Evolutionary conservation across 2,329 filamentous ascomycete species (phyloP).

Genomic region (Alternaria longipes): DNA sequence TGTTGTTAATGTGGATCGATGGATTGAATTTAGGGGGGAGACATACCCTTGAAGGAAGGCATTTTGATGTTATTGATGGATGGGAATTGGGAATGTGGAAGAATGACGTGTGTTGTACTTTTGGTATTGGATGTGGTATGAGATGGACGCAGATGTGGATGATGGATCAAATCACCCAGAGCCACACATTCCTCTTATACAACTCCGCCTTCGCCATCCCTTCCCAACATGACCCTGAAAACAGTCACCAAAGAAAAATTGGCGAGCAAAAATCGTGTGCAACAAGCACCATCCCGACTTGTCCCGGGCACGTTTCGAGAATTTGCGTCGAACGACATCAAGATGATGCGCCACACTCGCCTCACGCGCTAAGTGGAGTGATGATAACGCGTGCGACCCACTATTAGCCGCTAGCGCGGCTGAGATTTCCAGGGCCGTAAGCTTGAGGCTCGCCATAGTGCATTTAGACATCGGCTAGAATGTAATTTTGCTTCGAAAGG

Average conservation of each 20-base stretch:
- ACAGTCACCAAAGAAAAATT: constrained; percentile 20
- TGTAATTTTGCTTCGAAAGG: neutral
- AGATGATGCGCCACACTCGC: constrained; percentile 31
- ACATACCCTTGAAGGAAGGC: constrained; percentile 35
- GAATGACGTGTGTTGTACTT: neutral
- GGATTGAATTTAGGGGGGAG: too few relatives aligned
- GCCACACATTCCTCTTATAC: constrained; percentile 22
- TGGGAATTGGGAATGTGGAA: neutral
- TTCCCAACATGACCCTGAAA: constrained; percentile 18
- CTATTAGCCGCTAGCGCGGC: constrained; percentile 35
- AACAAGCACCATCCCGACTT: constrained; percentile 29
- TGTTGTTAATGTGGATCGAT: constrained; percentile 4
- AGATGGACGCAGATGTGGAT: neutral
- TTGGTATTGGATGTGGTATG: neutral
- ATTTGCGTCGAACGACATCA: constrained; percentile 35
- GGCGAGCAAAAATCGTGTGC: constrained; percentile 22
- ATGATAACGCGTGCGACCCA: constrained; percentile 33
- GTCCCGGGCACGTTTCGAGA: constrained; percentile 22
- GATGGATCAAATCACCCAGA: neutral
- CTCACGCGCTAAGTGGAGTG: constrained; percentile 32
- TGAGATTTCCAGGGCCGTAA: constrained; percentile 36
- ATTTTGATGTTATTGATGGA: constrained; percentile 16
- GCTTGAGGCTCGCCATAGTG: constrained; percentile 12
- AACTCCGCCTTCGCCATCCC: constrained; percentile 14
- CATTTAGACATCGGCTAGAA: neutral